These are phyloP conservation scores for Saururus chinensis DNA, from an alignment of 164 flowering plant genomes.

Conservation along the genomic window DNA sequence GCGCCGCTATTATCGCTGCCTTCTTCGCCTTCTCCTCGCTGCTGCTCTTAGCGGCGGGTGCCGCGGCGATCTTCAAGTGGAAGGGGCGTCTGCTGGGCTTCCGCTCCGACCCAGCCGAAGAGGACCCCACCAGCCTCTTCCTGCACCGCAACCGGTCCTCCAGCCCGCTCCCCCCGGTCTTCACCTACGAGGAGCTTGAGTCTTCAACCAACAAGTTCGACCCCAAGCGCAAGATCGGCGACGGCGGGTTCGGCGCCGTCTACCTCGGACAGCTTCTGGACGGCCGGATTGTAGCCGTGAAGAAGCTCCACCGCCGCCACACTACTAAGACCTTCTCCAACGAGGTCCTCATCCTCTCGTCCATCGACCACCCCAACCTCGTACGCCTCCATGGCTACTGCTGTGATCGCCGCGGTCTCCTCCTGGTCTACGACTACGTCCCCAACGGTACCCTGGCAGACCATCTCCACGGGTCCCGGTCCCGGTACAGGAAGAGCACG, in stretches of 20 bases:
- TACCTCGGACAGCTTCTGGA: slow-evolving; percentile 57
- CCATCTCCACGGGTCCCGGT: slow-evolving; percentile 61
- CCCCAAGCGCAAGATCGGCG: slow-evolving; percentile 68
- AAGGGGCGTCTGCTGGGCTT: slow-evolving; percentile 3
- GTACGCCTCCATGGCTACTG: slow-evolving; percentile 88
- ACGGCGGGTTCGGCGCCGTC: slow-evolving; percentile 93
- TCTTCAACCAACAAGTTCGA: slow-evolving; percentile 60
- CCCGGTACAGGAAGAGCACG: slow-evolving; percentile 8
- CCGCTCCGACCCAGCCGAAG: slow-evolving; percentile 18
- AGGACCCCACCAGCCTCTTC: slow-evolving; percentile 54
- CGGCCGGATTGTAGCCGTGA: slow-evolving; percentile 66
- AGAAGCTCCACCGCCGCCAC: slow-evolving; percentile 51
- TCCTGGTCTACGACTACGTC: slow-evolving; percentile 76
- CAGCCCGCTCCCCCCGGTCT: slow-evolving; percentile 65
- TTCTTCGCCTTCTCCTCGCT: slow-evolving; percentile 20
- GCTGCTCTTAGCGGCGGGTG: slow-evolving; percentile 16
- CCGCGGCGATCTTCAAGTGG: slow-evolving; percentile 18
- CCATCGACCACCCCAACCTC: slow-evolving; percentile 64
- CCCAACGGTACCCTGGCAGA: slow-evolving; percentile 89
- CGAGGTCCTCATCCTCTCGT: slow-evolving; percentile 70
- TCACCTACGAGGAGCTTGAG: slow-evolving; percentile 82
- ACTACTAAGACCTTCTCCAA: slow-evolving; percentile 63
- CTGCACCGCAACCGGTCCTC: slow-evolving; percentile 58
- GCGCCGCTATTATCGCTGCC: neutral
- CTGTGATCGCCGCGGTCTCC: slow-evolving; percentile 72